Evolutionary conservation across 2,329 filamentous ascomycete species (phyloP).

Genomic region (Scopulariopsis brevicaulis): DNA sequence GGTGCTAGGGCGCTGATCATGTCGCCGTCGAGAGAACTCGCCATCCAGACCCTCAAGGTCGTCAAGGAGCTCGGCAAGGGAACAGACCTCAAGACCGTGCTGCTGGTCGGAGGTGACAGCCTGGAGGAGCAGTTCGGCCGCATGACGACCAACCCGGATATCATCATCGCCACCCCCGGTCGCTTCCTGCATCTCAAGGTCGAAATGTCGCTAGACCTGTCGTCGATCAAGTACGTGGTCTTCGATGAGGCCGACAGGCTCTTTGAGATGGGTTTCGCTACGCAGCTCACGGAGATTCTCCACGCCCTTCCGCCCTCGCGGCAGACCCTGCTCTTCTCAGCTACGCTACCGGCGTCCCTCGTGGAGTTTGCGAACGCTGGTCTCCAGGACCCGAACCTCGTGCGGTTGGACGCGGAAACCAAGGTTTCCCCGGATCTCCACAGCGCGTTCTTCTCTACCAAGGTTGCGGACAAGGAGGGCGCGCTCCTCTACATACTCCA

Average conservation of each 20-base stretch:
- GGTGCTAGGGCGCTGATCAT: slow-evolving; percentile 80
- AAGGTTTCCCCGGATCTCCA: slow-evolving; percentile 96
- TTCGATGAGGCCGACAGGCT: slow-evolving; percentile 96
- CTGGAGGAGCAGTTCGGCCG: slow-evolving; percentile 88
- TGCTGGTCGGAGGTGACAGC: slow-evolving; percentile 90
- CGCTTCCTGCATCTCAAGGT: slow-evolving; percentile 95
- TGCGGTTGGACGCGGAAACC: slow-evolving; percentile 85
- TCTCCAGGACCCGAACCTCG: slow-evolving; percentile 79
- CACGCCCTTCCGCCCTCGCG: slow-evolving; percentile 73
- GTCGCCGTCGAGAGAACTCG: slow-evolving; percentile 87
- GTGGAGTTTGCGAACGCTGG: slow-evolving; percentile 95
- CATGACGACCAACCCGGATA: slow-evolving; percentile 92
- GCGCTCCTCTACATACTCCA: slow-evolving; percentile 80
- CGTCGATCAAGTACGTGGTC: slow-evolving; percentile 84
- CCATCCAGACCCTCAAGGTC: slow-evolving; percentile 89
- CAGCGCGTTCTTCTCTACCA: slow-evolving; percentile 88
- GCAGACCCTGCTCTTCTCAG: slow-evolving; percentile 90
- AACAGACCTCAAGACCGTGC: slow-evolving; percentile 80
- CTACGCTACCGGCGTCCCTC: slow-evolving; percentile 83
- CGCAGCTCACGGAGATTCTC: slow-evolving; percentile 86
- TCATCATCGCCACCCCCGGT: slow-evolving; percentile 92
- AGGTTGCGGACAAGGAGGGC: slow-evolving; percentile 87
- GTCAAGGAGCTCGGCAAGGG: slow-evolving; percentile 88
- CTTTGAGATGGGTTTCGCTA: slow-evolving; percentile 97
- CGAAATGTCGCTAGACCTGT: slow-evolving; percentile 88